These are phyloP conservation scores for Copromyces sp. DNA, from an alignment of 495 filamentous ascomycete species.

Conservation along the genomic window DNA sequence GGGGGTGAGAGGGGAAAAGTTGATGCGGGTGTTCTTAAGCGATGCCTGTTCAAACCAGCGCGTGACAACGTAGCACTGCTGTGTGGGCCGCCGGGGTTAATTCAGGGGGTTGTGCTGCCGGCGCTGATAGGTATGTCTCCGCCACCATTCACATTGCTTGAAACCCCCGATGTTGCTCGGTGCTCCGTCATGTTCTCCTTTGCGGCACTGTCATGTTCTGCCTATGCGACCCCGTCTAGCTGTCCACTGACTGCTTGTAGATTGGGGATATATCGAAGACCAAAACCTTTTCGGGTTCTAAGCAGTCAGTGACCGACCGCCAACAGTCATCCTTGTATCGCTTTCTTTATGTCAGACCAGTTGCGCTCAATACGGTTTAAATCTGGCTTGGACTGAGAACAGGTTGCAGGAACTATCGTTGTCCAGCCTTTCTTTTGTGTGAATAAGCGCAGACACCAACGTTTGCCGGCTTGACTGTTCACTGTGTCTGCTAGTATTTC, in stretches of 20 bases:
- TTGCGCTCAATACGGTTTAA: neutral
- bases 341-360: neutral
- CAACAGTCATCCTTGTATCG: neutral
- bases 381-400: neutral
- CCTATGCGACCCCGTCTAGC: neutral
- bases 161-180: neutral
- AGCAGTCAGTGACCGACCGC: neutral
- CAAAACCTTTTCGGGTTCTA: neutral
- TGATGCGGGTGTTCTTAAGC: neutral
- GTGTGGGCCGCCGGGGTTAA: neutral
- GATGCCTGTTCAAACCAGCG: neutral
- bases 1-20: neutral
- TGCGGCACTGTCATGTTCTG: neutral
- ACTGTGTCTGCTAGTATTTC: neutral
- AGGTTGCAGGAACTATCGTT: neutral
- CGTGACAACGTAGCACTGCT: neutral
- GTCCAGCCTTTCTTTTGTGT: neutral
- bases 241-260: neutral
- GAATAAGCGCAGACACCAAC: neutral
- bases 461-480: neutral
- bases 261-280: neutral
- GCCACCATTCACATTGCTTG: neutral
- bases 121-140: neutral
- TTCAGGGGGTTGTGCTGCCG: neutral
- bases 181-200: neutral